Conservation (phyloP, 176 grass and related monocot species). For the Typha latifolia region DNA sequence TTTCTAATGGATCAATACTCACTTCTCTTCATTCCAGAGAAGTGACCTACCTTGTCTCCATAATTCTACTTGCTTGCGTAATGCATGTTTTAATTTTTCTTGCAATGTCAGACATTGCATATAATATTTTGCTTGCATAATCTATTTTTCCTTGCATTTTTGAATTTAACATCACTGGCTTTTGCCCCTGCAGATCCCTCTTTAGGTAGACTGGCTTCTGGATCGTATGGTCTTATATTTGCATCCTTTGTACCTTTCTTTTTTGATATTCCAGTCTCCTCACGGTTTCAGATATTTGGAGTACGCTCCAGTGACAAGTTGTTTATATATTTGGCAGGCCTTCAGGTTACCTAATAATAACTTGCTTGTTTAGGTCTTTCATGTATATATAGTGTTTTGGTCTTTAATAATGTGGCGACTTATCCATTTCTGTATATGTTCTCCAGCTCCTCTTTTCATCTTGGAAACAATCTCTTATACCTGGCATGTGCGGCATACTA, state of each 20-base stretch:
- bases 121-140: no score
- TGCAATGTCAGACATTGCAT: no score
- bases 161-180: slow-evolving; percentile 22
- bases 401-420: background rate
- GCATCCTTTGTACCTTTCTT: slow-evolving; percentile 87
- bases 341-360: slow-evolving; percentile 57
- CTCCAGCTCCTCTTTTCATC: slow-evolving; percentile 79
- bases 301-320: slow-evolving; percentile 65
- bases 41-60: no score
- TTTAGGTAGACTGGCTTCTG: slow-evolving; percentile 46
- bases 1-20: no score
- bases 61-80: no score
- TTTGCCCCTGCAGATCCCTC: slow-evolving; percentile 46
- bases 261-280: slow-evolving; percentile 86
- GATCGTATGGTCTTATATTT: slow-evolving; percentile 94
- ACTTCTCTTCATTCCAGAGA: no score
- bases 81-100: no score
- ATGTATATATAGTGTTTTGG: background rate
- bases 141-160: no score
- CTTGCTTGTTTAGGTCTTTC: background rate
- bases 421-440: slow-evolving; percentile 31
- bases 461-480: slow-evolving; percentile 62
- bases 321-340: slow-evolving; percentile 84
- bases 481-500: slow-evolving; percentile 73
- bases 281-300: slow-evolving; percentile 66